phyloP scores from a whole-genome alignment of 331 rosid species.

The Quercus tomentella region DNA sequence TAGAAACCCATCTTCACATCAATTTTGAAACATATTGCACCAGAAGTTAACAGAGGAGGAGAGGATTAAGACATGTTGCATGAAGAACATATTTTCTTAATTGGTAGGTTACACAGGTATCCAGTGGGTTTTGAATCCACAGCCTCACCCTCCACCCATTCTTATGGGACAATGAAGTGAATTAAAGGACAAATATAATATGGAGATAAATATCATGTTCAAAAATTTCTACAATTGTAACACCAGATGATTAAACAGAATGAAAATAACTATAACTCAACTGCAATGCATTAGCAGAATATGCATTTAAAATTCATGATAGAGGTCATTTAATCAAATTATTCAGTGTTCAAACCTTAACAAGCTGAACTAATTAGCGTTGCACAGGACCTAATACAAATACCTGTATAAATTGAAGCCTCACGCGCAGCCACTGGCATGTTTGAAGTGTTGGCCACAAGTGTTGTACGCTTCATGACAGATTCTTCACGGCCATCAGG shows the following conservation, averaged over 20 bases:
- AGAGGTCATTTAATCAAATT: conserved; percentile 1
- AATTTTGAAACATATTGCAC: neutral
- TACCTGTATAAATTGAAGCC: conserved; percentile 99
- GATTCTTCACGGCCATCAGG: conserved; percentile 99
- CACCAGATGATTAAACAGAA: neutral
- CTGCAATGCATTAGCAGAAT: neutral
- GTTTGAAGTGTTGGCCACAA: conserved; percentile 98
- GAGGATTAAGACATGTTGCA: neutral
- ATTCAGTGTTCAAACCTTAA: neutral
- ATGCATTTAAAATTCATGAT: neutral
- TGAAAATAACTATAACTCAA: neutral
- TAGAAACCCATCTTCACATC: neutral
- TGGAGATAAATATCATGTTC: neutral
- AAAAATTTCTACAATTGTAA: neutral
- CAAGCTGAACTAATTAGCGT: neutral
- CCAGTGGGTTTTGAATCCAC: too few species aligned
- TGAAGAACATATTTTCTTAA: too few species aligned
- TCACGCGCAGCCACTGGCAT: conserved; percentile 99
- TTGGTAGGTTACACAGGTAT: too few species aligned
- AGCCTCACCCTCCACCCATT: too few species aligned
- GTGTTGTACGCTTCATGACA: conserved; percentile 99
- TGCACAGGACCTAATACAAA: neutral
- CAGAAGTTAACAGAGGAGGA: neutral
- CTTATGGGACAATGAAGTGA: too few species aligned
- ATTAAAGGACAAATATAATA: neutral